Evolutionary conservation across 305 asterid species (phyloP).

Genomic region (Fraxinus platypoda): DNA sequence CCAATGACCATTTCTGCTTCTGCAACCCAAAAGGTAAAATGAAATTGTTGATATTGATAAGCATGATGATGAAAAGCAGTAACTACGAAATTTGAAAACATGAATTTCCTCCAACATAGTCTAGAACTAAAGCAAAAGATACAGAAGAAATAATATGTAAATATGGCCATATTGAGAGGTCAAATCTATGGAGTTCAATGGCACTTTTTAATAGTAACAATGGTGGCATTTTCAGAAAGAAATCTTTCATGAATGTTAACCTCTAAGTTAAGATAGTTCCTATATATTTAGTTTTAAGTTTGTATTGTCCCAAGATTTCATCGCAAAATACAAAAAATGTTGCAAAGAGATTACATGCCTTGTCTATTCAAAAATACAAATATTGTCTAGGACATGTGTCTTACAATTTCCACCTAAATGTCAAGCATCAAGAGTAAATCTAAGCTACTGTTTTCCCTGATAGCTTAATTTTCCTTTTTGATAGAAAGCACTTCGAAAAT

Average conservation of each 20-base stretch:
- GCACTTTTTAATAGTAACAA: not conserved
- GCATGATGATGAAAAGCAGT: conserved; percentile 12
- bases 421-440: not conserved
- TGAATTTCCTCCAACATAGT: not conserved
- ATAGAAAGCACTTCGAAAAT: not conserved
- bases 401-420: not conserved
- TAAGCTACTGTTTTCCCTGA: not conserved
- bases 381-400: not conserved
- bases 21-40: conserved; percentile 32
- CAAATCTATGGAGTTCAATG: not conserved
- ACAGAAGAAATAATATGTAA: not conserved
- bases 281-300: not conserved
- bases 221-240: not conserved
- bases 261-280: not conserved
- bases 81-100: not conserved
- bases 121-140: not conserved
- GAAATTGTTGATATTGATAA: not conserved
- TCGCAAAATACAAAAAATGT: not conserved
- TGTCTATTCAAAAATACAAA: not conserved
- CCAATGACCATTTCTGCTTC: conserved; percentile 95
- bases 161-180: conserved; percentile 8
- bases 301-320: not conserved
- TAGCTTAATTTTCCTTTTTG: not conserved
- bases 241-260: not conserved
- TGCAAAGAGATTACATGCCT: not conserved